Evolutionary conservation across 768 basidiomycete genomes (phyloP).

Genomic region (Suillus clintonianus): DNA sequence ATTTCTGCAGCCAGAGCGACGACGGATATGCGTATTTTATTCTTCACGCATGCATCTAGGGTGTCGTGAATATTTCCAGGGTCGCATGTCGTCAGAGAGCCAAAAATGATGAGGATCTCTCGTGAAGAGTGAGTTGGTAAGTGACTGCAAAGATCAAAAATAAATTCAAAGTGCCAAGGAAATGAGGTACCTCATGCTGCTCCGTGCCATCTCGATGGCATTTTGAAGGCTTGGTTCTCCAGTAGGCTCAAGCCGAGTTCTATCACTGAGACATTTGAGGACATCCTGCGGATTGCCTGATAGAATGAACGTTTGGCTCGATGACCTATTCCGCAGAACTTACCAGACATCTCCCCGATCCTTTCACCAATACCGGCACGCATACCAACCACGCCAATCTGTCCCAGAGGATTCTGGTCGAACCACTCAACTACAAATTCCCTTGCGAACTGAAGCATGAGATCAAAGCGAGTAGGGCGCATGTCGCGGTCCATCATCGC

Average conservation of each 20-base stretch:
- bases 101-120: slow-evolving; percentile 92
- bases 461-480: slow-evolving; percentile 90
- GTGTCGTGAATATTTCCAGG: slow-evolving; percentile 97
- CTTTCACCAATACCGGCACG: slow-evolving; percentile 89
- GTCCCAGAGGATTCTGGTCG: slow-evolving; percentile 97
- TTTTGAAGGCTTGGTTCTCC: slow-evolving; percentile 98
- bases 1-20: slow-evolving; percentile 97
- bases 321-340: slow-evolving; percentile 18
- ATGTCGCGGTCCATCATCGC: slow-evolving; percentile 97
- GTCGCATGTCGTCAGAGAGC: slow-evolving; percentile 94
- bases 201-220: slow-evolving; percentile 93
- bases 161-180: neutral
- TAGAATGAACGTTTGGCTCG: slow-evolving; percentile 7
- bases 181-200: slow-evolving; percentile 79
- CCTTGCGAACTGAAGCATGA: slow-evolving; percentile 86
- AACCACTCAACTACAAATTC: slow-evolving; percentile 97
- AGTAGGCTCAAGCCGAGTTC: slow-evolving; percentile 83
- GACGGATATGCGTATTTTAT: slow-evolving; percentile 87
- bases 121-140: slow-evolving; percentile 97
- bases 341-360: slow-evolving; percentile 91
- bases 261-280: slow-evolving; percentile 79
- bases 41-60: slow-evolving; percentile 78
- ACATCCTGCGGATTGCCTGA: slow-evolving; percentile 96
- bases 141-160: slow-evolving; percentile 56
- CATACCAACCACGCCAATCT: slow-evolving; percentile 94